These are phyloP conservation scores for Pseudogymnoascus sp. DNA, from an alignment of 2,329 filamentous ascomycete genomes.

Conservation along the genomic window DNA sequence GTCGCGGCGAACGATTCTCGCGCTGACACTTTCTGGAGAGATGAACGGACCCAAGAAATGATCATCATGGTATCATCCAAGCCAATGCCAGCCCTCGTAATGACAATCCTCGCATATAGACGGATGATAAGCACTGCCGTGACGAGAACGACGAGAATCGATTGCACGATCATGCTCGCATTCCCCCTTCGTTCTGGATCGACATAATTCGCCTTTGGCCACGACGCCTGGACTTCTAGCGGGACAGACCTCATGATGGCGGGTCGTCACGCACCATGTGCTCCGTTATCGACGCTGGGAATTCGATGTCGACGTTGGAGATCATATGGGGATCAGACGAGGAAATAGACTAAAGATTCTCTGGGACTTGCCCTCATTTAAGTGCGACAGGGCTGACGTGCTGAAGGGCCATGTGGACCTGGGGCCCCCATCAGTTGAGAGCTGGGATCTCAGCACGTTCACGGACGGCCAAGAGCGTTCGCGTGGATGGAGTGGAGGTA, in stretches of 20 bases:
- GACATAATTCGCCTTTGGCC: conserved; percentile 41
- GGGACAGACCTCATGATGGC: conserved; percentile 34
- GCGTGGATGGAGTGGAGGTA: neutral
- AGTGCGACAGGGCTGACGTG: neutral
- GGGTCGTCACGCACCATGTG: neutral
- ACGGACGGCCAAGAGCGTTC: neutral
- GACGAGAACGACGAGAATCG: conserved; percentile 33
- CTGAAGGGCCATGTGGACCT: neutral
- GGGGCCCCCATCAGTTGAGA: neutral
- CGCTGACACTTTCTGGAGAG: neutral
- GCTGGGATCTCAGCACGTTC: neutral
- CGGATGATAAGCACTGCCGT: conserved; percentile 36
- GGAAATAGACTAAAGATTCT: neutral
- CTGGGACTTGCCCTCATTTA: neutral
- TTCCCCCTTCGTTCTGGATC: conserved; percentile 39
- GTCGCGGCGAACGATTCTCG: neutral
- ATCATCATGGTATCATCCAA: conserved; percentile 42
- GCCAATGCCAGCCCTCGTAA: conserved; percentile 38
- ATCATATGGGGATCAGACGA: neutral
- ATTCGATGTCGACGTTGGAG: neutral
- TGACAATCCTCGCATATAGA: conserved; percentile 39
- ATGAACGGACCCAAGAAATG: conserved; percentile 30
- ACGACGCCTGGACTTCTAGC: conserved; percentile 33
- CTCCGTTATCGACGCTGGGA: neutral
- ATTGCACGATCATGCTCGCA: conserved; percentile 35